Base-by-base conservation (phyloP, 2,329 filamentous ascomycete species). In the Aureobasidium subglaciale region DNA sequence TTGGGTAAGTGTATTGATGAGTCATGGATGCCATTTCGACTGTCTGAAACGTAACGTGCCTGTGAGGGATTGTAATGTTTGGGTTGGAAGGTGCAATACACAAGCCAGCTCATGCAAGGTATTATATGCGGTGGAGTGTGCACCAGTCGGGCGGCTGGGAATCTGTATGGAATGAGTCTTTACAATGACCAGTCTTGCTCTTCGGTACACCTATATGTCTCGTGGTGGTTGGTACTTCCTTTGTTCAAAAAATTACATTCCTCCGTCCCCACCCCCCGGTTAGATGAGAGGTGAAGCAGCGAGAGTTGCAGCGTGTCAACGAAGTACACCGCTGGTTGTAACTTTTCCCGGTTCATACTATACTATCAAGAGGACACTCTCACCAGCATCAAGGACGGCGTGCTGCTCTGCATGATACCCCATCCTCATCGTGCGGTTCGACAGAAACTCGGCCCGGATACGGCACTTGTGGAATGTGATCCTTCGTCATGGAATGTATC, bases 1-100 rank as follows among this genome's bases (percentile, higher is more conserved):
- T 55, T 15, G 55, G 56, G 56, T 48, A 58, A 38, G 43, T 56
- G 35, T 50, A 55, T 35, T 55, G 58, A 27, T 22, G 25, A 22
- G 37, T 56, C 24, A 55, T 37, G 10, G 32, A 43, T 30, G 50
- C 50, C 58, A 59, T 59, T n/a, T 32, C 29, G 5, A 18, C 15
- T 3, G 18, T 34, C 18, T 34, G 22, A 15, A 11, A 16, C 2
- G 40, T 34, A 42, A 43, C 15, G 50, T 55, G 22, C 16, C 18
- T 46, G 41, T 10, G 16, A 55, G 30, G 41, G 41, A 8, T 11
- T 29, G 41, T 43, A 16, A 55, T 40, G 24, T 11, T 18, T 38
- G 38, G 27, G 24, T 25, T 41, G 35, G 22, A 24, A 24, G 18
- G 8, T 24, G 35, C 25, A 22, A 32, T 40, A 41, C 48, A 34